Conservation (phyloP, 2,329 filamentous ascomycete genomes). For the Periconia digitata region DNA sequence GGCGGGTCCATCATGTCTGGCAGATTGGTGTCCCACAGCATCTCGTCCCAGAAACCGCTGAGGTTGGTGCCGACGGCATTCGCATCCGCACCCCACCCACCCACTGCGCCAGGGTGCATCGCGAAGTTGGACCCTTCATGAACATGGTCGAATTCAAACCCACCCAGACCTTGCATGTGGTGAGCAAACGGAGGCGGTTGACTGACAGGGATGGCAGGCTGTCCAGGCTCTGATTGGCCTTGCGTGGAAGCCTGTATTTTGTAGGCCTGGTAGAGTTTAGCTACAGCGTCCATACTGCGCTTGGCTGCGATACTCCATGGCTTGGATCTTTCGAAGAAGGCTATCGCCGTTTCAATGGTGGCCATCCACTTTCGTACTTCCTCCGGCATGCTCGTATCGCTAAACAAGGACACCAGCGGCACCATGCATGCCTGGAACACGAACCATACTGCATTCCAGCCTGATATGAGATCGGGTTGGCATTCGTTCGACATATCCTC, state of each 20-base stretch:
- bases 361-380: slow-evolving; percentile 45
- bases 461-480: slow-evolving; percentile 72
- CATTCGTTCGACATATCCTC: slow-evolving; percentile 72
- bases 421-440: slow-evolving; percentile 81
- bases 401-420: slow-evolving; percentile 73
- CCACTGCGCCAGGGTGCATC: slow-evolving; percentile 22
- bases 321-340: slow-evolving; percentile 47
- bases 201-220: slow-evolving; percentile 14
- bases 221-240: slow-evolving; percentile 12
- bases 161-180: slow-evolving; percentile 10
- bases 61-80: slow-evolving; percentile 34
- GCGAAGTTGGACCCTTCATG: slow-evolving; percentile 29
- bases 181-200: slow-evolving; percentile 14
- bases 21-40: slow-evolving; percentile 46
- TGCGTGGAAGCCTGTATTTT: slow-evolving; percentile 29
- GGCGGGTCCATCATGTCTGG: slow-evolving; percentile 42
- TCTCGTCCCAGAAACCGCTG: slow-evolving; percentile 43
- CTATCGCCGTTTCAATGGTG: slow-evolving; percentile 45
- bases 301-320: slow-evolving; percentile 50
- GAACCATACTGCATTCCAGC: slow-evolving; percentile 82
- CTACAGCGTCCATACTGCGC: slow-evolving; percentile 46
- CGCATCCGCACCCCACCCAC: slow-evolving; percentile 25
- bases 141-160: slow-evolving; percentile 29
- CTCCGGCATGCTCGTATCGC: slow-evolving; percentile 54
- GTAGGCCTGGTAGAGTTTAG: slow-evolving; percentile 46